phyloP scores from a whole-genome alignment of 441 rosid species.

The Erodium moschatum region DNA sequence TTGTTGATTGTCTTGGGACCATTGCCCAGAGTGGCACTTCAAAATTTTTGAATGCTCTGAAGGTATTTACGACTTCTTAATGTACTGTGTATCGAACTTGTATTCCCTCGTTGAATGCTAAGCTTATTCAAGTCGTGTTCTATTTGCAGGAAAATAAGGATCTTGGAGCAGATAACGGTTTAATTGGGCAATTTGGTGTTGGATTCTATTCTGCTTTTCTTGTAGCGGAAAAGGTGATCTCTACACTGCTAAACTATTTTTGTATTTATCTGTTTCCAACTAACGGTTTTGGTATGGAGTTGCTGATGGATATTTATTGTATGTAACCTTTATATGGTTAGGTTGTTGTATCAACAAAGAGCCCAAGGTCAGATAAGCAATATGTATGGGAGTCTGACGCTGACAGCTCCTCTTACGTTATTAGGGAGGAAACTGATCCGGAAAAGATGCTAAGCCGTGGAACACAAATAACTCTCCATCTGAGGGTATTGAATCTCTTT shows the following conservation, averaged over 20 bases:
- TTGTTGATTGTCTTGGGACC: constrained; percentile 89
- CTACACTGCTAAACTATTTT: background rate
- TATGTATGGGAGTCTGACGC: constrained; percentile 88
- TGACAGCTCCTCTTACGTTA: constrained; percentile 71
- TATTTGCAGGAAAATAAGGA: constrained; percentile 70
- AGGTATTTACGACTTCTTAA: constrained; percentile 32
- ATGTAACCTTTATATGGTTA: constrained; percentile 24
- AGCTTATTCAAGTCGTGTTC: background rate
- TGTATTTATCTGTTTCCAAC: constrained; percentile 3
- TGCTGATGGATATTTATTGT: background rate
- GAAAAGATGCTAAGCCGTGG: constrained; percentile 69
- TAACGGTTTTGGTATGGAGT: too few relatives aligned
- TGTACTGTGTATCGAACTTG: background rate
- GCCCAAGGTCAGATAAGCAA: constrained; percentile 86
- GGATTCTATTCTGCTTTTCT: constrained; percentile 96
- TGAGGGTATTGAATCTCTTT: constrained; percentile 43
- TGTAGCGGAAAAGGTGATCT: constrained; percentile 62
- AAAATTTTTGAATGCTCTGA: constrained; percentile 71
- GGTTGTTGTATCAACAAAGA: constrained; percentile 84
- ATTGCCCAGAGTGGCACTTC: constrained; percentile 98
- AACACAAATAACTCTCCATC: constrained; percentile 75
- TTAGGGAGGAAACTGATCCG: constrained; percentile 75
- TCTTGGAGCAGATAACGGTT: constrained; percentile 58
- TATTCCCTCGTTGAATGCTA: too few relatives aligned
- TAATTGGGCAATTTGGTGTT: constrained; percentile 97